These are phyloP conservation scores for Dispira simplex DNA, from an alignment of 192 early-diverging fungal genomes.

Conservation along the genomic window DNA sequence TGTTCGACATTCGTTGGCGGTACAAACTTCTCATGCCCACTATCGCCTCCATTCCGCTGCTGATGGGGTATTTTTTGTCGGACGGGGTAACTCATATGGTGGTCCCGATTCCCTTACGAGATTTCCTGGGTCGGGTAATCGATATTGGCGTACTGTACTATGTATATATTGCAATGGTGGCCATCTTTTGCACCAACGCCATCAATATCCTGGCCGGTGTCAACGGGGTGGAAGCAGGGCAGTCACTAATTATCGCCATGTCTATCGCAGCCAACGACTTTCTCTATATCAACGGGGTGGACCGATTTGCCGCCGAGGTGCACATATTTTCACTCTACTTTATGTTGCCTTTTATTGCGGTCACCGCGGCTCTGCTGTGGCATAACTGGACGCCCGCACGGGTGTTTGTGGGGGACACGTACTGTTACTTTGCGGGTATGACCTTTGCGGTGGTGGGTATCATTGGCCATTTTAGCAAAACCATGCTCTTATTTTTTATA, in stretches of 20 bases:
- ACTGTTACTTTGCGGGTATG: constrained; percentile 98
- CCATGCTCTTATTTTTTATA: constrained; percentile 80
- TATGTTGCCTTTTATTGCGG: constrained; percentile 82
- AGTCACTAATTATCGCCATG: constrained; percentile 80
- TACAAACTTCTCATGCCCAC: constrained; percentile 90
- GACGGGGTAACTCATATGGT: constrained; percentile 76
- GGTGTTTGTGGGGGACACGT: constrained; percentile 94
- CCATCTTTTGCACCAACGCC: constrained; percentile 91
- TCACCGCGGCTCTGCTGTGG: constrained; percentile 59
- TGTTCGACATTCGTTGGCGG: constrained; percentile 90
- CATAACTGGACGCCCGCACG: constrained; percentile 90
- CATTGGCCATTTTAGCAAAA: constrained; percentile 85
- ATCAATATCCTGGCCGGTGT: constrained; percentile 98
- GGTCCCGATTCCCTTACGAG: constrained; percentile 69
- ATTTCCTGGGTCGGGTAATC: constrained; percentile 42
- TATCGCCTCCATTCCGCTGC: constrained; percentile 79
- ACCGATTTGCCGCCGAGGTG: constrained; percentile 45
- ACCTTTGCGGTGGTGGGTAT: constrained; percentile 96
- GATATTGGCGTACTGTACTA: constrained; percentile 89
- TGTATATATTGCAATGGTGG: constrained; percentile 73
- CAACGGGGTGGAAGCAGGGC: constrained; percentile 93
- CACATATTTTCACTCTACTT: constrained; percentile 85
- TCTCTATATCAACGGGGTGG: constrained; percentile 38
- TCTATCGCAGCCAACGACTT: constrained; percentile 65
- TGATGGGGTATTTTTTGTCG: constrained; percentile 89